phyloP scores from a whole-genome alignment of 345 rosid genomes.

The Camelina sativa region DNA sequence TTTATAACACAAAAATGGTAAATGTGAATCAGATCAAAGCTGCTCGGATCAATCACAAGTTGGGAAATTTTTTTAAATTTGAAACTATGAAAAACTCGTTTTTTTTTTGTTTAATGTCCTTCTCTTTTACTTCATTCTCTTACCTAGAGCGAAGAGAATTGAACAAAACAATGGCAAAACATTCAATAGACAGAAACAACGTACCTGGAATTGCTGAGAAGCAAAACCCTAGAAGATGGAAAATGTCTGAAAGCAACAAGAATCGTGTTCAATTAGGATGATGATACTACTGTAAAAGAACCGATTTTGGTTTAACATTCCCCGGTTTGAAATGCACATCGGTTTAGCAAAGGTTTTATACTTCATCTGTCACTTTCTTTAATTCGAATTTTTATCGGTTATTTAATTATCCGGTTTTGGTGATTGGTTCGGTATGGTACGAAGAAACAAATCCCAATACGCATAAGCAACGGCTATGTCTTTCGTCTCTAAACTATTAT shows the following conservation, averaged over 20 bases:
- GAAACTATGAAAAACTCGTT: background rate
- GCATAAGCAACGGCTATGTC: constrained; percentile 41
- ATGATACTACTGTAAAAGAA: background rate
- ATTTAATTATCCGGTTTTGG: background rate
- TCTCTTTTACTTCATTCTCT: background rate
- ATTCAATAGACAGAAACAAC: constrained; percentile 19
- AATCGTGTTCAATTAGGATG: constrained; percentile 12
- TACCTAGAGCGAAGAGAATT: constrained; percentile 9
- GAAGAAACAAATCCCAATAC: constrained; percentile 36
- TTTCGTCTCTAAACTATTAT: background rate
- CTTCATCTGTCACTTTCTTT: background rate
- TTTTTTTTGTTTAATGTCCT: background rate
- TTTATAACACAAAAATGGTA: constrained; percentile 10
- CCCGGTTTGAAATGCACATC: constrained; percentile 3
- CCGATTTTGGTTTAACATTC: constrained; percentile 28
- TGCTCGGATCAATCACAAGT: constrained; percentile 25
- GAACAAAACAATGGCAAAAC: background rate
- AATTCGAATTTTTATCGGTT: background rate
- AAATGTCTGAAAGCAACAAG: constrained; percentile 33
- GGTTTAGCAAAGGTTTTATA: background rate
- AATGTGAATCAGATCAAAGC: constrained; percentile 31
- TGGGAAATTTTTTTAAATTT: background rate
- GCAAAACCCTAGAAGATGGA: constrained; percentile 27
- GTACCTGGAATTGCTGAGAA: constrained; percentile 33
- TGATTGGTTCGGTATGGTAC: background rate